Evolutionary conservation across 306 rosid genomes (phyloP).

Genomic region (Aeschynomene evenia): DNA sequence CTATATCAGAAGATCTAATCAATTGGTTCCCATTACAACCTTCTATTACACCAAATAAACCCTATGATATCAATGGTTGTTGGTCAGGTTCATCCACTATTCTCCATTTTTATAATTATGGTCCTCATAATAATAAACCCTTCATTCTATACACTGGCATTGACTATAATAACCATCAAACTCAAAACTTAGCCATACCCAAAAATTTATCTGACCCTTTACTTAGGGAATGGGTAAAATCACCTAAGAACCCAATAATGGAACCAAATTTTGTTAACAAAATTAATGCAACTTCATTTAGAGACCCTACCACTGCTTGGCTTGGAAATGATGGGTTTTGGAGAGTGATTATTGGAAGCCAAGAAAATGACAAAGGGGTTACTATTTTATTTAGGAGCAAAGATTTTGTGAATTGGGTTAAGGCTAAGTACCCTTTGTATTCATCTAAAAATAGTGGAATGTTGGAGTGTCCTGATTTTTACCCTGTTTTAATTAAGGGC

Average conservation of each 20-base stretch:
- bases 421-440: constrained; percentile 35
- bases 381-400: constrained; percentile 43
- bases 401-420: constrained; percentile 45
- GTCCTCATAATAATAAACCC: background rate
- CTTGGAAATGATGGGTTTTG: constrained; percentile 56
- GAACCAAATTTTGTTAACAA: constrained; percentile 48
- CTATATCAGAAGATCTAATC: constrained; percentile 37
- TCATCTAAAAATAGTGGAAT: constrained; percentile 34
- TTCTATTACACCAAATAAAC: constrained; percentile 24
- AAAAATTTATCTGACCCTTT: constrained; percentile 56
- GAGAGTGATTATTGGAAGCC: constrained; percentile 49
- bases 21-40: constrained; percentile 35
- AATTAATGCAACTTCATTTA: constrained; percentile 62
- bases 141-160: constrained; percentile 34
- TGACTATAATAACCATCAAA: constrained; percentile 12
- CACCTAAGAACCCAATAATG: constrained; percentile 55
- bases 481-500: constrained; percentile 36
- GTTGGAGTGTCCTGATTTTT: constrained; percentile 64
- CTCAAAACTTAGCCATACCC: constrained; percentile 39
- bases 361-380: constrained; percentile 29
- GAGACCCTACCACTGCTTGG: constrained; percentile 92
- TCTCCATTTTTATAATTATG: no score
- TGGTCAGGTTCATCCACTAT: constrained; percentile 45
- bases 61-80: constrained; percentile 35
- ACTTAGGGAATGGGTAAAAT: constrained; percentile 72